Evolutionary conservation across 139 green algal genomes (phyloP).

Genomic region (Pleodorina starrii): DNA sequence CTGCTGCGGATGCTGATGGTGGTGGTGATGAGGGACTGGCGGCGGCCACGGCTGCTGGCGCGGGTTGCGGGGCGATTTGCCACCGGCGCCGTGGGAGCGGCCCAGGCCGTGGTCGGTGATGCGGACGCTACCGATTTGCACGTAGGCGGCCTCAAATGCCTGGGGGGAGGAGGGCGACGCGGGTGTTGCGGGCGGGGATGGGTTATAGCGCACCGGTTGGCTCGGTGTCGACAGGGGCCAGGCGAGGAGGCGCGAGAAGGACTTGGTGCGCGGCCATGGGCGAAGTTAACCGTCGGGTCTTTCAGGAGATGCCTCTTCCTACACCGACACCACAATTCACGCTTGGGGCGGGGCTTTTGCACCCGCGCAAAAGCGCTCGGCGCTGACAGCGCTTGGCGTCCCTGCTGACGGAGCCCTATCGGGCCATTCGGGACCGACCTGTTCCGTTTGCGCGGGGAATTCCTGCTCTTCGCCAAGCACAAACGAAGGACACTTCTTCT

Average conservation of each 20-base stretch:
- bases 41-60: neutral
- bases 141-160: constrained; percentile 32
- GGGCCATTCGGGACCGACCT: neutral
- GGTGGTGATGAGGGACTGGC: neutral
- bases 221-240: too few relatives aligned
- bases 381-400: too few relatives aligned
- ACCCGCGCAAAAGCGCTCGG: too few relatives aligned
- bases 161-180: neutral
- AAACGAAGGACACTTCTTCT: neutral
- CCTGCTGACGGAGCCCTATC: too few relatives aligned
- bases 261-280: too few relatives aligned
- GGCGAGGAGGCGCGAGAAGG: too few relatives aligned
- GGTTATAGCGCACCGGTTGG: too few relatives aligned
- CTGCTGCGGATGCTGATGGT: neutral
- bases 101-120: constrained; percentile 30
- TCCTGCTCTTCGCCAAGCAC: neutral
- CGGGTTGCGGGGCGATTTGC: neutral
- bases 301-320: too few relatives aligned
- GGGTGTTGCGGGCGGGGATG: neutral
- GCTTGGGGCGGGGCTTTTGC: too few relatives aligned
- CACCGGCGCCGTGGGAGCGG: neutral
- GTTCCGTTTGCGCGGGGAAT: constrained; percentile 5
- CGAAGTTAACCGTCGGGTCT: too few relatives aligned
- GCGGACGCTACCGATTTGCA: constrained; percentile 34
- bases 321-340: too few relatives aligned